Evolutionary conservation across 805 yeast genomes (phyloP), one percentile per base, ranked within the genome.

Genomic region (Metschnikowia bowlesiae): DNA sequence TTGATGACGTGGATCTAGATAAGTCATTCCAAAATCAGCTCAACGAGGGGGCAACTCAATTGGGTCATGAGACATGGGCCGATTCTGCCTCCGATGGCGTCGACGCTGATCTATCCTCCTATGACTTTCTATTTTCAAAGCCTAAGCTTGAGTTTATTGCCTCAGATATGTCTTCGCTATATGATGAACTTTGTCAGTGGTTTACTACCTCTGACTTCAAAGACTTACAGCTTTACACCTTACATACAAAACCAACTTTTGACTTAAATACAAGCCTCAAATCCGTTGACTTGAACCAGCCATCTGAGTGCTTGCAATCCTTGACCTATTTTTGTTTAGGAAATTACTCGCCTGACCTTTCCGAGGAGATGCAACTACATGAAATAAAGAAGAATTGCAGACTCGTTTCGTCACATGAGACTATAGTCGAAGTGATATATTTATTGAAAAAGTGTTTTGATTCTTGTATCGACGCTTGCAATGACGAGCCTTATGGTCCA

Each of bases 1-100:
- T 70, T 13, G 54, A 55, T 7, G 69, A 65, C n/a, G 55, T 58
- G 8, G 60, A 67, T 2, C 58, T 69, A 13, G 77, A 73, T 51
- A 73, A 71, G 49, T 68, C 77, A 29, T 73, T 73, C 49, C 78
- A 73, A 53, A 64, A 62, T 47, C 70, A 71, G 51, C 57, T 73
- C 50, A 72, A 73, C 52, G 76, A 69, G 18, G 51, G 74, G 41
- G 77, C 78, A 1, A 71, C 71, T 49, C 75, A 70, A 54, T 62
- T 73, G 39, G 60, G 55, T 31, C 38, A 47, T 43, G 54, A 51
- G 51, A 7, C 46, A 11, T 58, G 50, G 53, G 18, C 39, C 33
- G 46, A 44, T 28, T 44, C 52, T 47, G 31, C 51, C 18, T 43
- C 50, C 11, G 50, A 47, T 28, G 48, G 44, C 29, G 30, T 46